Conservation (phyloP, 2,329 filamentous ascomycete species). For the Claviceps digitariae region DNA sequence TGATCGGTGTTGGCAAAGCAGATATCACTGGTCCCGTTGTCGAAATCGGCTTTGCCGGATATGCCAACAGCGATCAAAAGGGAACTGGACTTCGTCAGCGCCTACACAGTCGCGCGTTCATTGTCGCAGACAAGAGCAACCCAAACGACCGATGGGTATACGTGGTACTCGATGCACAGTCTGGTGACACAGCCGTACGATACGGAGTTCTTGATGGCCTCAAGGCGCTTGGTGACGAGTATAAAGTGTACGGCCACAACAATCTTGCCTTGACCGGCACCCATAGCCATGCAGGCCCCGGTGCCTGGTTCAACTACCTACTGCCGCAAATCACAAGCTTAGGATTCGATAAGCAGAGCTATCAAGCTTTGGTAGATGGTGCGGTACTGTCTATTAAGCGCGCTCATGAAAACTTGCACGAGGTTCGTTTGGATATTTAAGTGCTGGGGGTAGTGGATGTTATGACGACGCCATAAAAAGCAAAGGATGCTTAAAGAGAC, state of each 20-base stretch:
- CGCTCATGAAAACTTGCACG: constrained; percentile 47
- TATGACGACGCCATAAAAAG: not conserved
- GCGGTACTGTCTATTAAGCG: constrained; percentile 67
- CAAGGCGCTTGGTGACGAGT: constrained; percentile 53
- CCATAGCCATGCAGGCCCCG: constrained; percentile 83
- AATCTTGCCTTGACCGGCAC: constrained; percentile 88
- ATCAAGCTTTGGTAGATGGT: constrained; percentile 78
- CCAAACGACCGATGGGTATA: constrained; percentile 69
- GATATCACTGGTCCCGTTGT: constrained; percentile 64
- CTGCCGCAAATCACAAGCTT: constrained; percentile 80
- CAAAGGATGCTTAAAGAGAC: no score
- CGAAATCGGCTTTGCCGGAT: constrained; percentile 83
- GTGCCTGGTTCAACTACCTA: constrained; percentile 89
- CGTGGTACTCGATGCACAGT: constrained; percentile 73
- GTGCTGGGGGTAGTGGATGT: no score
- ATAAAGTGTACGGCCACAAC: constrained; percentile 59
- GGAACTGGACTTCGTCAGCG: constrained; percentile 78
- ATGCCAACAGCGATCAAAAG: constrained; percentile 71
- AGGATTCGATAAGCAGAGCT: constrained; percentile 78
- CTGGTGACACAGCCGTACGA: constrained; percentile 77
- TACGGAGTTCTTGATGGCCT: constrained; percentile 76
- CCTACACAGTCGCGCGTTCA: constrained; percentile 79
- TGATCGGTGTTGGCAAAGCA: constrained; percentile 42
- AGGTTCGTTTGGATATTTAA: constrained; percentile 20
- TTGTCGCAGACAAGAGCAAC: constrained; percentile 55